phyloP scores from a whole-genome alignment of 768 basidiomycete genomes.

The Suillus americanus region DNA sequence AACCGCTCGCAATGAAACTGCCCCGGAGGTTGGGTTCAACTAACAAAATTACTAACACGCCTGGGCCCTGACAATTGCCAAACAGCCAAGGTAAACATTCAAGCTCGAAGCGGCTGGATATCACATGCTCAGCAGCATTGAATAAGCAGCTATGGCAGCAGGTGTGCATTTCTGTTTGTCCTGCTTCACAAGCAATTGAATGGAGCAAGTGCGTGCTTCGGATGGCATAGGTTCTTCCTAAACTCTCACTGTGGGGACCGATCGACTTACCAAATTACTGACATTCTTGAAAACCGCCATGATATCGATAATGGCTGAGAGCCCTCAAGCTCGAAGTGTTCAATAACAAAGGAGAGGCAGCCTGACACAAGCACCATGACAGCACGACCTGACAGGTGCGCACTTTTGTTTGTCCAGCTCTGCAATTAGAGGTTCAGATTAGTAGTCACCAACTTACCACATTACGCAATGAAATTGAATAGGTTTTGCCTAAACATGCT shows the following conservation, averaged over 20 bases:
- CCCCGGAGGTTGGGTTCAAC: neutral
- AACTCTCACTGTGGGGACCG: neutral
- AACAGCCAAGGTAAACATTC: neutral
- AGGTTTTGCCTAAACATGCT: neutral
- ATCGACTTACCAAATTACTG: neutral
- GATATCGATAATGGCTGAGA: neutral
- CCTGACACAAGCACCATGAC: neutral
- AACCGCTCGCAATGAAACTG: too few species aligned
- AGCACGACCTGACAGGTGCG: neutral
- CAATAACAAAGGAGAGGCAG: neutral
- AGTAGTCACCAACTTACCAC: neutral
- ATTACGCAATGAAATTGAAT: neutral
- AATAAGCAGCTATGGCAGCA: neutral
- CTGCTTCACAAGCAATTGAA: neutral
- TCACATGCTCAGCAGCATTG: neutral
- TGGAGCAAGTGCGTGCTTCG: too few species aligned
- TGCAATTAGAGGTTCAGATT: neutral
- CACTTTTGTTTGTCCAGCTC: neutral
- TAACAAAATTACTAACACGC: too few species aligned
- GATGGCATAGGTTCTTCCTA: neutral
- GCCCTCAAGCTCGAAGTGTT: neutral
- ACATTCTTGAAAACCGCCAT: neutral
- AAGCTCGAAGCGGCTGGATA: neutral
- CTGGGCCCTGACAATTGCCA: too few species aligned
- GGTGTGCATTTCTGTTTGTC: neutral